Evolutionary conservation across 2,329 filamentous ascomycete genomes (phyloP).

Genomic region (Purpureocillium lavendulum): DNA sequence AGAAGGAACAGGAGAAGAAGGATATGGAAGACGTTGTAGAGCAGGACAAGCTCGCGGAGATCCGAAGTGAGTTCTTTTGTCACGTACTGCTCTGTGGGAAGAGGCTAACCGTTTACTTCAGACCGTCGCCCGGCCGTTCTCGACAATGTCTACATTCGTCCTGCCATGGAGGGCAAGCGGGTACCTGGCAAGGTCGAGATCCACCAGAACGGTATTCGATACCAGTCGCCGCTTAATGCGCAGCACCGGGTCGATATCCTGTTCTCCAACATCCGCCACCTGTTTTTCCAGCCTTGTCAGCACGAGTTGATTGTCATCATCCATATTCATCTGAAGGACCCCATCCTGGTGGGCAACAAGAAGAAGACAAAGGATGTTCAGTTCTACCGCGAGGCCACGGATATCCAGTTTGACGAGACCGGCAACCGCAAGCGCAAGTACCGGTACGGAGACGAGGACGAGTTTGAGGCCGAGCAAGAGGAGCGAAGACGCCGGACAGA

Average conservation of each 20-base stretch:
- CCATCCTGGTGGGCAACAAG: constrained; percentile 93
- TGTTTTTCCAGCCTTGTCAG: constrained; percentile 97
- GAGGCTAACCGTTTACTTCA: constrained; percentile 36
- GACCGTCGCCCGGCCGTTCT: constrained; percentile 84
- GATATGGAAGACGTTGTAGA: constrained; percentile 99
- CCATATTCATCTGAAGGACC: constrained; percentile 94
- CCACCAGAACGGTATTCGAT: constrained; percentile 97
- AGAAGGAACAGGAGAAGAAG: constrained; percentile 97
- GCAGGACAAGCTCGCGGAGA: constrained; percentile 93
- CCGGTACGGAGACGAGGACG: constrained; percentile 94
- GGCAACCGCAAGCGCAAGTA: constrained; percentile 97
- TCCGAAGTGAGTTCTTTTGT: constrained; percentile 59
- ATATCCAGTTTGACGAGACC: constrained; percentile 98
- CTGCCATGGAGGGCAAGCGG: constrained; percentile 92
- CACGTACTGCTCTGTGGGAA: too few relatives aligned
- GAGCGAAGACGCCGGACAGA: constrained; percentile 86
- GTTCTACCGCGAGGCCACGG: constrained; percentile 94
- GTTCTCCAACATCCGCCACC: constrained; percentile 96
- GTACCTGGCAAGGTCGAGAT: constrained; percentile 95
- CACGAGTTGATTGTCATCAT: constrained; percentile 97
- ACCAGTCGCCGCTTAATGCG: constrained; percentile 71
- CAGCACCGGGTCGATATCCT: constrained; percentile 85
- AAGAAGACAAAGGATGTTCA: constrained; percentile 99
- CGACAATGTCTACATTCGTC: constrained; percentile 91
- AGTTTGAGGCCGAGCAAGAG: constrained; percentile 97